Percentiles rank a stretch among this genome's conserved stretches.
phyloP scores from a whole-genome alignment of 1,284 basidiomycete species.

The Fomitopsis palustris region DNA sequence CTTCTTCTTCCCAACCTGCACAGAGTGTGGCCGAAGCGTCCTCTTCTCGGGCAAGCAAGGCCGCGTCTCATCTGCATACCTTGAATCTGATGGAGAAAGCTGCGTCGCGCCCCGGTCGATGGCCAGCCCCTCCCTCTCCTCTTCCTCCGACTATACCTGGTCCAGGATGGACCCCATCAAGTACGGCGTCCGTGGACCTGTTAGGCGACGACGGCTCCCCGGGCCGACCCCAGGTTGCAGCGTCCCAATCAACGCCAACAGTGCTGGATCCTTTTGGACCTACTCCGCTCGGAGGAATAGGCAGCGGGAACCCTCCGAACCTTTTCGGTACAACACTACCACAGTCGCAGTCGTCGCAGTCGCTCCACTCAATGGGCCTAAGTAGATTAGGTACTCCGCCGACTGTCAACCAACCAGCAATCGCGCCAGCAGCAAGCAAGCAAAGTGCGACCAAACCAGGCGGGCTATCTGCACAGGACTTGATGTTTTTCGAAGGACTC shows the following conservation, averaged over 20 bases:
- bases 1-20: constrained; percentile 1
- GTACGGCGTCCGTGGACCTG: constrained; percentile 13
- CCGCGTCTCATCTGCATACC: constrained; percentile 48
- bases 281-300: constrained; percentile 3
- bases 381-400: background rate
- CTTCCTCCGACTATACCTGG: constrained; percentile 42
- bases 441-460: constrained; percentile 23
- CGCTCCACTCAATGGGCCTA: background rate
- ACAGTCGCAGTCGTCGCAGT: constrained; percentile 9
- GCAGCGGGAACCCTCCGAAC: constrained; percentile 1
- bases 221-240: background rate
- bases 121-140: constrained; percentile 63
- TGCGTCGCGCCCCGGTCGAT: constrained; percentile 48
- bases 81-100: constrained; percentile 51
- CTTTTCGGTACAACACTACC: background rate
- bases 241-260: constrained; percentile 14
- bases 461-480: constrained; percentile 64
- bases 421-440: constrained; percentile 14
- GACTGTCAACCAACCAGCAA: background rate
- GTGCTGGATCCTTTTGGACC: constrained; percentile 11
- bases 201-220: constrained; percentile 21
- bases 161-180: constrained; percentile 2
- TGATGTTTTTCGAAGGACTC: constrained; percentile 73
- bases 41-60: background rate
- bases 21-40: background rate